Evolutionary conservation across 2,329 filamentous ascomycete species (phyloP).

Genomic region (Sarocladium brachiariae): DNA sequence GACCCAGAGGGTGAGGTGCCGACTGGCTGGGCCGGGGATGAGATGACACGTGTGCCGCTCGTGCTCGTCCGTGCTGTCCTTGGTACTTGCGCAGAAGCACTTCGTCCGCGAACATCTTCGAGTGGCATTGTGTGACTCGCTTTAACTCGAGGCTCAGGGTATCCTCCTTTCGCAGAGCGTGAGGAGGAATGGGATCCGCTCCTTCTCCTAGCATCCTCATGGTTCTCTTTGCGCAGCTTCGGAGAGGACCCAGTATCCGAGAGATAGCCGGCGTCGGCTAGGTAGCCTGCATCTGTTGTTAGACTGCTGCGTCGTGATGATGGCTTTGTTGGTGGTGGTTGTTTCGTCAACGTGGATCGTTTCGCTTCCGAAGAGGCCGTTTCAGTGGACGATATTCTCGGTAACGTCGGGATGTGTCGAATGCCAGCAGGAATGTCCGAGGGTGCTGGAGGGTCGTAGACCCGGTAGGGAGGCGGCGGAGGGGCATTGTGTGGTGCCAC

Average conservation of each 20-base stretch:
- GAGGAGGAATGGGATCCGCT: neutral
- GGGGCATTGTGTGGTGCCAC: slow-evolving; percentile 8
- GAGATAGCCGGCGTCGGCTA: slow-evolving; percentile 3
- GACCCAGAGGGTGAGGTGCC: slow-evolving; percentile 19
- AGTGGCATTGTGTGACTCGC: neutral
- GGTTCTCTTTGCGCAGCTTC: neutral
- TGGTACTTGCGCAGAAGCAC: slow-evolving; percentile 41
- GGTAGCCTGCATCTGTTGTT: neutral
- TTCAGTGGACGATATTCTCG: slow-evolving; percentile 13
- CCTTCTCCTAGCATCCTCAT: neutral
- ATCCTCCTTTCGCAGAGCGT: neutral
- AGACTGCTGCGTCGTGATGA: slow-evolving; percentile 5
- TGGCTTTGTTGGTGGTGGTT: slow-evolving; percentile 14
- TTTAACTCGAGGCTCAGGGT: slow-evolving; percentile 1
- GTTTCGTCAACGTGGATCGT: slow-evolving; percentile 17
- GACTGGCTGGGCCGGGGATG: slow-evolving; percentile 23
- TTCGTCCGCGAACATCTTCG: slow-evolving; percentile 26
- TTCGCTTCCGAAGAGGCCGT: slow-evolving; percentile 22
- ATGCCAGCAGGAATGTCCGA: slow-evolving; percentile 4
- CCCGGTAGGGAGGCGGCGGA: slow-evolving; percentile 10
- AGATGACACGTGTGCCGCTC: slow-evolving; percentile 25
- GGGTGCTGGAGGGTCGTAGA: slow-evolving; percentile 6
- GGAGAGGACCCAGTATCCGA: neutral
- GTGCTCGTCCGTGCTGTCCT: slow-evolving; percentile 18
- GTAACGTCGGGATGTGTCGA: neutral